Evolutionary conservation across 1,284 basidiomycete genomes (phyloP), one percentile per base, ranked within the genome.

Genomic region (Schizophyllum amplum): DNA sequence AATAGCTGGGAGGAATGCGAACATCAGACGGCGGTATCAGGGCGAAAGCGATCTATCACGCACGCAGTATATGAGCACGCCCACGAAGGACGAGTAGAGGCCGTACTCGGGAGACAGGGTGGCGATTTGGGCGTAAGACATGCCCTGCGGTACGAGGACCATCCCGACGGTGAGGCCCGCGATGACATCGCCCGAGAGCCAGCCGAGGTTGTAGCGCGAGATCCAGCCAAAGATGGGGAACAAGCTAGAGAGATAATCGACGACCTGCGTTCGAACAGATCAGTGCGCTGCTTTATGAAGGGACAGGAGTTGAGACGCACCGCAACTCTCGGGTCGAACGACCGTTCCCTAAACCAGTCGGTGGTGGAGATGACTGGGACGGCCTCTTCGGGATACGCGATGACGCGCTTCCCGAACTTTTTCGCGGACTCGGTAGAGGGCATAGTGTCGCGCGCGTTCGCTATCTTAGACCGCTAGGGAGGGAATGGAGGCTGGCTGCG

Each of bases 71-170:
- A 87, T 76, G 61, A 90, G 72, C n/a, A 90, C 88, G 21, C 92
- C 95, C 64, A 97, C 84, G 68, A 98, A 98, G 1, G 94, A 94
- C 4, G 94, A 95, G 71, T 98, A 98, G 7, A 98, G 81, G 63
- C 97, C 97, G 67, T 93, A 98, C 72, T 99, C 81, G 2, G 90
- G 74, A 1, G 84, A 78, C 11, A 99, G 83, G 0, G 86, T 87
- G 1, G 96, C 96, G 61, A 99, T 82, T 71, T 79, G 74, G n/a
- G n/a, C n/a, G n/a, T n/a, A n/a, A n/a, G n/a, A n/a, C n/a, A n/a
- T n/a, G n/a, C n/a, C n/a, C n/a, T 97, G 93, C 0, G 94, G 94
- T 7, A 96, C 92, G 24, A 94, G 76, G 5, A 97, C 94, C 64
- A 94, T 86, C 46, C 94, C 94, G 60, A 96, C 92, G 0, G 94